Base-by-base conservation (phyloP, 2,329 filamentous ascomycete genomes). In the Neofusicoccum sp. region DNA sequence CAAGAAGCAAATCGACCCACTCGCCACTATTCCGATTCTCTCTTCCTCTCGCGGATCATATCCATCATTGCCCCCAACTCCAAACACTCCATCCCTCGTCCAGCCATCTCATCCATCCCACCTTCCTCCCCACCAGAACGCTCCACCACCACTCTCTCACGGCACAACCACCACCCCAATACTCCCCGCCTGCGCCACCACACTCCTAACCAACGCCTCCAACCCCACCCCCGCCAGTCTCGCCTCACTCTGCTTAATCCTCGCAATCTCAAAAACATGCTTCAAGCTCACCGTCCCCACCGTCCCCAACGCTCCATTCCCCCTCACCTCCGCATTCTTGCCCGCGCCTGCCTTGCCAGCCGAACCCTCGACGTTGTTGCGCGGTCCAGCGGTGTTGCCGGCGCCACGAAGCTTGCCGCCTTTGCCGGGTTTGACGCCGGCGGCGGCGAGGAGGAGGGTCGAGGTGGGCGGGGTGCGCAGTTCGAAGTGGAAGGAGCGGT, bases 261-360 rank as follows among this genome's bases (percentile, higher is more conserved):
- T 93, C 66, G 95, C 95, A 76, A 99, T 98, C 79, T 98, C 93
- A 78, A 92, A 98, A 24, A 99, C 81, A 78, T 99, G 95, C 82
- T 99, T 99, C 70, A 99, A 79, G 69, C 89, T 95, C 60, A 99
- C 84, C 3, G 85, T 89, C 61, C 93, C 95, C n/a, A 96, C 85
- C 6, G 80, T 86, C 67, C 96, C 91, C 63, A 88, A 82, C 1
- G 88, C 89, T 0, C 91, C 89, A 60, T 86, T 89, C 1, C 72
- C 73, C 5, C 63, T 66, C 34, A 70, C 75, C 49, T 73, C 72
- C 34, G 63, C 67, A 38, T 58, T 70, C 36, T 69, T 68, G 16
- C 67, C 68, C 26, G 67, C 67, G 24, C 49, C 49, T 6, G 49
- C 49, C 64, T 74, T 70, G 51, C 76, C 73, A 72, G 75, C 67